Conservation (phyloP, 2,329 filamentous ascomycete species). For the Zopfia rhizophila region DNA sequence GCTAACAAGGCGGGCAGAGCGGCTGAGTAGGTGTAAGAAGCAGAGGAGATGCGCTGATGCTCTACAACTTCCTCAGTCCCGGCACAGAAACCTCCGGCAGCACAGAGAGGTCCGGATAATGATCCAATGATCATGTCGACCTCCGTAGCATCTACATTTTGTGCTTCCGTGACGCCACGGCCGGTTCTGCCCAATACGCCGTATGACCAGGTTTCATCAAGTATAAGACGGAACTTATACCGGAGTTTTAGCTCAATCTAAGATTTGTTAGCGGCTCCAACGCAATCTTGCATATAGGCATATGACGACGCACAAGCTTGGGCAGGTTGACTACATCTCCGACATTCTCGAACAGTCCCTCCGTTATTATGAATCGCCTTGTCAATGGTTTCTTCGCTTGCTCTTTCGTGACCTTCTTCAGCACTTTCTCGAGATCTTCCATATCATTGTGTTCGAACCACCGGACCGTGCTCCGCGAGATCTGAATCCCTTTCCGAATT, state of each 20-base stretch:
- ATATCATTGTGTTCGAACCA: slow-evolving; percentile 98
- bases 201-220: slow-evolving; percentile 98
- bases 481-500: slow-evolving; percentile 93
- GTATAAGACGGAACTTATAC: slow-evolving; percentile 97
- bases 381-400: slow-evolving; percentile 90
- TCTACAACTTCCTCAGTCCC: slow-evolving; percentile 91
- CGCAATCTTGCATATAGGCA: not conserved
- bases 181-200: slow-evolving; percentile 92
- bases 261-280: slow-evolving; percentile 8
- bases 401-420: slow-evolving; percentile 87
- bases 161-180: slow-evolving; percentile 91
- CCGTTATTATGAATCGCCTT: slow-evolving; percentile 93
- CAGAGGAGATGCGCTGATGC: slow-evolving; percentile 92
- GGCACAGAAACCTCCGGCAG: slow-evolving; percentile 95
- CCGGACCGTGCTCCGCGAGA: slow-evolving; percentile 86
- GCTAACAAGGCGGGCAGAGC: slow-evolving; percentile 92
- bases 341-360: slow-evolving; percentile 90
- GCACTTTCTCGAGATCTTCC: slow-evolving; percentile 87
- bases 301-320: slow-evolving; percentile 71
- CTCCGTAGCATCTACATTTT: slow-evolving; percentile 92
- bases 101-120: slow-evolving; percentile 87
- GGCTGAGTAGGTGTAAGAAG: slow-evolving; percentile 94
- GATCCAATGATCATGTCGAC: slow-evolving; percentile 98
- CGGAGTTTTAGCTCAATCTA: slow-evolving; percentile 91
- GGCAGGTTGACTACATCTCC: slow-evolving; percentile 88